Conservation (phyloP, 2,329 filamentous ascomycete genomes). For the Emergomyces pasteurianus region DNA sequence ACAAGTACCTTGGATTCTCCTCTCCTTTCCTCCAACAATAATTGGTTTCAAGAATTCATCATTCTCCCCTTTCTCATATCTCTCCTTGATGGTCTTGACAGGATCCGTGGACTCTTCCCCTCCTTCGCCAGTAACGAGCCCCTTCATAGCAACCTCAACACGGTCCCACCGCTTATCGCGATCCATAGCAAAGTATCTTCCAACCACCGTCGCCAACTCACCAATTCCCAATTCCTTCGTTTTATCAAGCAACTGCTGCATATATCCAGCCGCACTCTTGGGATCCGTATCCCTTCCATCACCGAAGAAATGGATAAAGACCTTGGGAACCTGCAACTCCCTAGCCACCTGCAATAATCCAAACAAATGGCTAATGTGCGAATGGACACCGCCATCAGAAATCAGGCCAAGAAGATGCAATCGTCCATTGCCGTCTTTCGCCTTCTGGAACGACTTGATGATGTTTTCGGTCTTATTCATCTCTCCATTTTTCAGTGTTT, state of each 20-base stretch:
- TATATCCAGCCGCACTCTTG: slow-evolving; percentile 78
- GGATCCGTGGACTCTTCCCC: slow-evolving; percentile 67
- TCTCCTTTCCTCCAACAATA: slow-evolving; percentile 77
- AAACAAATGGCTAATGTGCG: slow-evolving; percentile 88
- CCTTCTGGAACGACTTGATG: slow-evolving; percentile 62
- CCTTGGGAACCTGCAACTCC: slow-evolving; percentile 71
- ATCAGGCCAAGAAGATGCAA: slow-evolving; percentile 87
- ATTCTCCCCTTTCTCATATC: slow-evolving; percentile 77
- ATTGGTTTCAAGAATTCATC: slow-evolving; percentile 99
- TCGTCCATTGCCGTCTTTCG: slow-evolving; percentile 79
- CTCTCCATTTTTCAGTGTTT: slow-evolving; percentile 75
- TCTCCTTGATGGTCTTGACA: slow-evolving; percentile 72
- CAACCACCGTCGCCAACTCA: slow-evolving; percentile 83
- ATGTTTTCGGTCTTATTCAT: slow-evolving; percentile 66
- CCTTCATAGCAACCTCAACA: slow-evolving; percentile 80
- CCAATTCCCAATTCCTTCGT: slow-evolving; percentile 75
- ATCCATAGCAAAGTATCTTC: slow-evolving; percentile 98
- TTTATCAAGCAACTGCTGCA: slow-evolving; percentile 72
- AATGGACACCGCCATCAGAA: slow-evolving; percentile 92
- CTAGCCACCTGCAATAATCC: slow-evolving; percentile 82
- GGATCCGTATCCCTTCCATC: slow-evolving; percentile 97
- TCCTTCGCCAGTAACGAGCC: slow-evolving; percentile 72
- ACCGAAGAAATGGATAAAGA: slow-evolving; percentile 98
- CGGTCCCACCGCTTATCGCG: slow-evolving; percentile 99
- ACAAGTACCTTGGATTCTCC: slow-evolving; percentile 62